A percentile compares a stretch with the other conserved stretches of the same genome.
Evolutionary conservation across 2,329 filamentous ascomycete genomes (phyloP).

Genomic region (Alternaria rosae): DNA sequence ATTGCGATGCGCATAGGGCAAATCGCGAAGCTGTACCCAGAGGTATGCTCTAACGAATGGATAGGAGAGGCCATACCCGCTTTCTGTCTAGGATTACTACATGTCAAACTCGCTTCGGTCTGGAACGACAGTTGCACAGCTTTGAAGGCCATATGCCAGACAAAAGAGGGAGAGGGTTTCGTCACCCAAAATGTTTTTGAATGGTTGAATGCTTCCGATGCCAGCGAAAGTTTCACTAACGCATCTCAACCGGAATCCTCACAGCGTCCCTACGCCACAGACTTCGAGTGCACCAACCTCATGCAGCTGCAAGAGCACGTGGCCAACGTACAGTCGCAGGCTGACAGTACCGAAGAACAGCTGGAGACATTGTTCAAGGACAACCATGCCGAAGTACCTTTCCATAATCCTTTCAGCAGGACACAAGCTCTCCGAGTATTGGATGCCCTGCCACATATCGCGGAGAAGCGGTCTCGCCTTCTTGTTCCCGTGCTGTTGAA

Average conservation of each 20-base stretch:
- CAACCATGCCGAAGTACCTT: slow-evolving; percentile 64
- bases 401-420: slow-evolving; percentile 66
- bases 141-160: slow-evolving; percentile 76
- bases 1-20: slow-evolving; percentile 88
- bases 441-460: slow-evolving; percentile 73
- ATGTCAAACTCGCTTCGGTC: slow-evolving; percentile 81
- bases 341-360: slow-evolving; percentile 52
- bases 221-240: slow-evolving; percentile 11
- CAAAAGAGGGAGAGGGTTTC: slow-evolving; percentile 73
- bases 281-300: slow-evolving; percentile 87
- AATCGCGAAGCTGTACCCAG: slow-evolving; percentile 70
- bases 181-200: slow-evolving; percentile 76
- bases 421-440: slow-evolving; percentile 83
- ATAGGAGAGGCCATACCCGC: slow-evolving; percentile 75
- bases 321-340: slow-evolving; percentile 18
- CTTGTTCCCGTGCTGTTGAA: slow-evolving; percentile 86
- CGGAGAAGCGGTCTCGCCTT: slow-evolving; percentile 84
- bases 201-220: slow-evolving; percentile 66
- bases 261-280: slow-evolving; percentile 59
- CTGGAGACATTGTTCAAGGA: slow-evolving; percentile 71
- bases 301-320: slow-evolving; percentile 55
- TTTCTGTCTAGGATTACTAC: slow-evolving; percentile 89
- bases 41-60: slow-evolving; percentile 67
- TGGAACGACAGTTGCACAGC: slow-evolving; percentile 85
- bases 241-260: slow-evolving; percentile 14